Conservation (phyloP, 2,329 filamentous ascomycete genomes). For the Passalora sequoiae region DNA sequence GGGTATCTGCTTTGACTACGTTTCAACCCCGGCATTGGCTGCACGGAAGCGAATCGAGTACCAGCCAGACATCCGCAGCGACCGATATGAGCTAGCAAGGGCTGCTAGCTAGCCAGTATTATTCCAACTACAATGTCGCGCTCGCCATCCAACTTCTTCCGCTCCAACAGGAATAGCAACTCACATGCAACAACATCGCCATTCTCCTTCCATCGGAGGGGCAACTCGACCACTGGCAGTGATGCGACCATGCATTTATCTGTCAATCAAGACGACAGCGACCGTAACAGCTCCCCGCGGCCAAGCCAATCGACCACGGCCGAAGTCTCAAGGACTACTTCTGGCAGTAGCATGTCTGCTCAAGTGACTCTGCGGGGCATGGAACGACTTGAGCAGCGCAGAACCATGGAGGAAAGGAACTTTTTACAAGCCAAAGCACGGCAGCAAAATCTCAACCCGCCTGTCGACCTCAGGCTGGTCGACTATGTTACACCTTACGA, state of each 20-base stretch:
- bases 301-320: constrained; percentile 13
- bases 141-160: constrained; percentile 16
- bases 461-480: constrained; percentile 53
- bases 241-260: neutral
- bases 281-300: neutral
- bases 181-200: neutral
- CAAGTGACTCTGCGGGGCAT: constrained; percentile 23
- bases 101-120: neutral
- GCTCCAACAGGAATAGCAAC: constrained; percentile 13
- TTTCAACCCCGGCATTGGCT: no score
- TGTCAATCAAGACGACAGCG: neutral
- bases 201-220: constrained; percentile 10
- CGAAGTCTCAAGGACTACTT: constrained; percentile 1
- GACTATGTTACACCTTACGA: constrained; percentile 55
- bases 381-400: constrained; percentile 28
- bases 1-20: no score
- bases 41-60: neutral
- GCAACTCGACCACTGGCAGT: constrained; percentile 6
- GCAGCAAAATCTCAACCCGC: constrained; percentile 27
- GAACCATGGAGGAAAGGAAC: constrained; percentile 32
- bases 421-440: constrained; percentile 26
- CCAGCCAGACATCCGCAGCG: neutral
- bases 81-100: neutral
- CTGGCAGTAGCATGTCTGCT: neutral
- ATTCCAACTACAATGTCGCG: neutral